phyloP scores from a whole-genome alignment of 2,329 filamentous ascomycete genomes.

The Venturia pyrina region DNA sequence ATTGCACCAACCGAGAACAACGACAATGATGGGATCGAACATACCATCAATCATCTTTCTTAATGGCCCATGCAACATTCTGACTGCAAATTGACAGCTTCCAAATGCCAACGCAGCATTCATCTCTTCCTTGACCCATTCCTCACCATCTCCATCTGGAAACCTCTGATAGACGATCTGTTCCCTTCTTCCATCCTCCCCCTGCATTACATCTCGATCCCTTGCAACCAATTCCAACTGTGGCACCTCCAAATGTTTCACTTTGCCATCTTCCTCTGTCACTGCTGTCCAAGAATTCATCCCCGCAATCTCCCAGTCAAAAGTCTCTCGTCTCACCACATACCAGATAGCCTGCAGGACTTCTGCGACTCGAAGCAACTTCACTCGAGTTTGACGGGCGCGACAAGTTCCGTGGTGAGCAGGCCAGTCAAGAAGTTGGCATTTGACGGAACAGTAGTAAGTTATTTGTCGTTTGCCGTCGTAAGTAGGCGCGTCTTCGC shows the following conservation, averaged over 20 bases:
- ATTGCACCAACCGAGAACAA: background rate
- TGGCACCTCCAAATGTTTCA: background rate
- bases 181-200: background rate
- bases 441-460: constrained; percentile 2
- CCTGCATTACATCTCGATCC: background rate
- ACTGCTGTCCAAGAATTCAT: background rate
- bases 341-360: background rate
- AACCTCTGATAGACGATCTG: constrained; percentile 1
- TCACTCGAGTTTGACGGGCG: background rate
- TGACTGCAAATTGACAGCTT: background rate
- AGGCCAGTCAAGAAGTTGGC: background rate
- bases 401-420: background rate
- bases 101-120: background rate
- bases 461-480: background rate
- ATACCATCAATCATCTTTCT: constrained; percentile 1
- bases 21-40: background rate
- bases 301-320: background rate
- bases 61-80: background rate
- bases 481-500: constrained; percentile 2
- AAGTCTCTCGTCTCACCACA: background rate
- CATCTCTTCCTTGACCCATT: background rate
- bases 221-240: background rate
- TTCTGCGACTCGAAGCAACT: background rate
- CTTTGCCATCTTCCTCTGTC: background rate
- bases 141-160: background rate